Evolutionary conservation across 2,329 filamentous ascomycete species (phyloP), one percentile per base, ranked within the genome.

Genomic region (Aspergillus sp.): DNA sequence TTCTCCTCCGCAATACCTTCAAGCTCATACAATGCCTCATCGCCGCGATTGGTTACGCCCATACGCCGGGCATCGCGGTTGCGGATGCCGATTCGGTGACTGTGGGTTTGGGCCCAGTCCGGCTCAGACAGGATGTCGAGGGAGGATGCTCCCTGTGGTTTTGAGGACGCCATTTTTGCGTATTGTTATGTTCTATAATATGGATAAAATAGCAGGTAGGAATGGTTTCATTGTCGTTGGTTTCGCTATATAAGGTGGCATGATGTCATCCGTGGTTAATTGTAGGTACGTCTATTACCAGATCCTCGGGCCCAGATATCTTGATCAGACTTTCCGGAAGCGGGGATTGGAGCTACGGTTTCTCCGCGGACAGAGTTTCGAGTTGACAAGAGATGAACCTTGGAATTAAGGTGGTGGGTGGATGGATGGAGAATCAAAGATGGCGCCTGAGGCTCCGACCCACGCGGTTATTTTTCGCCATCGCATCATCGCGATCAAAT

Each of bases 1-100:
- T 64, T 64, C 36, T 69, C 53, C 20, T 63, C 60, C 9, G 72
- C 68, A 20, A 68, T 59, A 12, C 65, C 59, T 50, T 56, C 66
- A 3, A 64, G 60, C 13, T 18, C 48, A n/a, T 30, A 30, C 20
- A 26, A 15, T 15, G 9, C n/a, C 15, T 62, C 58, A 18, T 55
- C 53, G 7, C 53, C 53, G 12, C 18, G 18, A 22, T 56, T 48
- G 5, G 54, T 56, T 17, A 53, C 11, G 8, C 50, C 50, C 3
- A 34, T 32, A 41, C 36, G 44, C 7, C 50, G 50, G 41, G n/a
- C 50, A 43, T 53, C 50, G 18, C 50, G 41, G 3, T 12, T 17
- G 18, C 50, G 50, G 6, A 18, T 32, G 20, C 50, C 50, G 8
- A 53, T 41, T 0, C 50, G 50, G 30, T 53, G 50, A 15, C 39